Percentiles rank a stretch among this genome's conserved stretches.
phyloP scores from a whole-genome alignment of 352 stramenopile genomes.

The Globisporangium polare region DNA sequence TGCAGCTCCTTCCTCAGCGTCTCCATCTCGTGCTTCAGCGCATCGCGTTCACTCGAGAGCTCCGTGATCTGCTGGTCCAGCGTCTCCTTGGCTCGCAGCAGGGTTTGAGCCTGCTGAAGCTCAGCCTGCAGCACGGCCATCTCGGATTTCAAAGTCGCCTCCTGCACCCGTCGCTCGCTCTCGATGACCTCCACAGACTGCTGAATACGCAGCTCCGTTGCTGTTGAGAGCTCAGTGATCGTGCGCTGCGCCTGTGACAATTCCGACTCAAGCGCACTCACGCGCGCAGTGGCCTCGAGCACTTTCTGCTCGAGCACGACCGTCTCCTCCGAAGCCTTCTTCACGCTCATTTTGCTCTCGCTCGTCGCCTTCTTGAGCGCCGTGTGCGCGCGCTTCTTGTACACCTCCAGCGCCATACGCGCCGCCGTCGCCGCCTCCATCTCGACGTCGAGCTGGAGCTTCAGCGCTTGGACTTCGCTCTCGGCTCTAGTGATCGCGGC shows the following conservation, averaged over 20 bases:
- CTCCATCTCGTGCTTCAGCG: constrained; percentile 25
- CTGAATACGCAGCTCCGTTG: constrained; percentile 18
- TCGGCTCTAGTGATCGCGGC: constrained; percentile 24
- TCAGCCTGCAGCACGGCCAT: constrained; percentile 31
- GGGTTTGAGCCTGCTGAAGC: constrained; percentile 23
- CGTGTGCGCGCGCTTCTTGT: constrained; percentile 75
- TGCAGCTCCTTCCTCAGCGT: constrained; percentile 33
- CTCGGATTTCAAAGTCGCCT: constrained; percentile 24
- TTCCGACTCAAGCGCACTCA: constrained; percentile 34
- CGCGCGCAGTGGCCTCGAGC: constrained; percentile 29
- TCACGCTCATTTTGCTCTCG: constrained; percentile 60
- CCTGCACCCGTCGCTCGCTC: constrained; percentile 22
- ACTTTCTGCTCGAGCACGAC: constrained; percentile 48
- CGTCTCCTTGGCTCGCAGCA: constrained; percentile 22
- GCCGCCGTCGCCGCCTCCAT: constrained; percentile 46
- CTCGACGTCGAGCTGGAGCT: constrained; percentile 40
- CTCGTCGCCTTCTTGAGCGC: constrained; percentile 73
- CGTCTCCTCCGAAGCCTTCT: constrained; percentile 39
- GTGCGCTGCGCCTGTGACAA: constrained; percentile 21
- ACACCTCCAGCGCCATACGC: constrained; percentile 58
- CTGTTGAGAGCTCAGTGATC: constrained; percentile 23
- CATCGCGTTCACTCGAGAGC: constrained; percentile 28
- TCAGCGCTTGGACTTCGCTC: constrained; percentile 22
- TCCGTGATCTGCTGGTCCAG: constrained; percentile 36
- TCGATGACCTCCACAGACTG: constrained; percentile 23